A percentile compares a stretch with the other conserved stretches of the same genome.
Conservation (phyloP, 208 protist genomes). For the Chromosphaera perkinsii region DNA sequence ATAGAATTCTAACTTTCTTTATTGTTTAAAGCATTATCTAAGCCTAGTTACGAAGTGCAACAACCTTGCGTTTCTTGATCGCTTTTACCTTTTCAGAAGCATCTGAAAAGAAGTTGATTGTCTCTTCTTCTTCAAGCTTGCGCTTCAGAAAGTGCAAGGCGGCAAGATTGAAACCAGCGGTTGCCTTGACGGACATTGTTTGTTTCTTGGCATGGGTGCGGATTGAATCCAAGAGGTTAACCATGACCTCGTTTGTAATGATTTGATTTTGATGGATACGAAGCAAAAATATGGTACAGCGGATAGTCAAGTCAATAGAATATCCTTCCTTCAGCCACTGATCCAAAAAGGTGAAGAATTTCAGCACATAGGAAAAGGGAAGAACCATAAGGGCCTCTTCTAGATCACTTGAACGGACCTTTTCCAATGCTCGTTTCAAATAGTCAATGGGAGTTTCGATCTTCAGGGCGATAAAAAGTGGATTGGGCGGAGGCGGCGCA, state of each 20-base stretch:
- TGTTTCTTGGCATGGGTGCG: background rate
- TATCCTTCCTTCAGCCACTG: background rate
- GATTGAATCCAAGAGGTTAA: slow-evolving; percentile 15
- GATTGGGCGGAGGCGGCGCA: slow-evolving; percentile 10
- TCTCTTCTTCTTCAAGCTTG: background rate
- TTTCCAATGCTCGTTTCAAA: slow-evolving; percentile 35
- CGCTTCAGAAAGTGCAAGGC: slow-evolving; percentile 38
- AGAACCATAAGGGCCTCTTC: slow-evolving; percentile 59
- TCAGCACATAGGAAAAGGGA: slow-evolving; percentile 38
- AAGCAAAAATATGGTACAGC: slow-evolving; percentile 41
- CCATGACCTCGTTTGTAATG: slow-evolving; percentile 8
- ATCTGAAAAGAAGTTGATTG: slow-evolving; percentile 11
- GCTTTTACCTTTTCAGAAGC: background rate
- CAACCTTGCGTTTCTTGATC: slow-evolving; percentile 3
- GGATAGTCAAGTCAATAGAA: slow-evolving; percentile 31
- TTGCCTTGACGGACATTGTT: slow-evolving; percentile 5
- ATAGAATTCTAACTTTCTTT: too few relatives aligned
- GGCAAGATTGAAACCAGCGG: slow-evolving; percentile 52
- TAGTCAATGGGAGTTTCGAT: slow-evolving; percentile 29
- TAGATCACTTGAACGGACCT: slow-evolving; percentile 48
- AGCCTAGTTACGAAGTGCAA: too few relatives aligned
- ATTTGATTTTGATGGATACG: slow-evolving; percentile 37
- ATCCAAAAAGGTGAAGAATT: background rate
- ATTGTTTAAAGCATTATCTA: too few relatives aligned
- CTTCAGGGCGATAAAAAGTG: slow-evolving; percentile 23